phyloP scores from a whole-genome alignment of 1,139 yeast species.

The Taiozyma sp. region DNA sequence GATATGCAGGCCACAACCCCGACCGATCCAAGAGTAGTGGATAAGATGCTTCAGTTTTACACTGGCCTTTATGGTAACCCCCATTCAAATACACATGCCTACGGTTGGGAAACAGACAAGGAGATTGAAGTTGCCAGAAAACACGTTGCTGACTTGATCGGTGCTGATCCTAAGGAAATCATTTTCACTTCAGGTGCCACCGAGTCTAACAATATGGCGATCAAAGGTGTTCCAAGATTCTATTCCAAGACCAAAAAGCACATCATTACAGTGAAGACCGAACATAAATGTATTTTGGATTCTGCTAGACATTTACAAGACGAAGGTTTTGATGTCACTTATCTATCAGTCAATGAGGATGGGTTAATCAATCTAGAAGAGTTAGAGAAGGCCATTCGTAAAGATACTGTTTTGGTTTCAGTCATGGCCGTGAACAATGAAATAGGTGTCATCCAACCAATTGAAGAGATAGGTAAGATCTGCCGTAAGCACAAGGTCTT shows the following conservation, averaged over 20 bases:
- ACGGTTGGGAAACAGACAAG: conserved; percentile 98
- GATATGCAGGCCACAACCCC: conserved; percentile 99
- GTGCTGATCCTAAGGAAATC: conserved; percentile 95
- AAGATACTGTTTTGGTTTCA: conserved; percentile 89
- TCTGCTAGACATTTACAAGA: conserved; percentile 93
- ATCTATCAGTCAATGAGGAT: conserved; percentile 75
- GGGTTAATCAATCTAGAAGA: conserved; percentile 80
- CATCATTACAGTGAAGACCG: conserved; percentile 93
- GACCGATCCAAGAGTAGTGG: conserved; percentile 94
- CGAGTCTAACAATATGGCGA: conserved; percentile 89
- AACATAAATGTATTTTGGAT: conserved; percentile 96
- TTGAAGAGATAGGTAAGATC: conserved; percentile 86
- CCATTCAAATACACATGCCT: conserved; percentile 95
- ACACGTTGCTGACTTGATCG: conserved; percentile 75
- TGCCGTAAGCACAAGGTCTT: conserved; percentile 86
- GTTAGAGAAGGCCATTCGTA: conserved; percentile 78
- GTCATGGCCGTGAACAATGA: conserved; percentile 98
- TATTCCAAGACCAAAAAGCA: conserved; percentile 88
- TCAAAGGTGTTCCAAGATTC: conserved; percentile 94
- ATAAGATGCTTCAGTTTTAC: conserved; percentile 86
- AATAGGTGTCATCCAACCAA: conserved; percentile 95
- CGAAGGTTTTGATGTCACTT: conserved; percentile 96
- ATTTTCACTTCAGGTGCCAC: conserved; percentile 98
- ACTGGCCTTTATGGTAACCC: conserved; percentile 97
- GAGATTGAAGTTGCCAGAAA: conserved; percentile 87